A percentile compares a stretch with the other conserved stretches of the same genome.
These are phyloP conservation scores for Colletotrichum sp. DNA, from an alignment of 2,329 filamentous ascomycete species.

Conservation along the genomic window DNA sequence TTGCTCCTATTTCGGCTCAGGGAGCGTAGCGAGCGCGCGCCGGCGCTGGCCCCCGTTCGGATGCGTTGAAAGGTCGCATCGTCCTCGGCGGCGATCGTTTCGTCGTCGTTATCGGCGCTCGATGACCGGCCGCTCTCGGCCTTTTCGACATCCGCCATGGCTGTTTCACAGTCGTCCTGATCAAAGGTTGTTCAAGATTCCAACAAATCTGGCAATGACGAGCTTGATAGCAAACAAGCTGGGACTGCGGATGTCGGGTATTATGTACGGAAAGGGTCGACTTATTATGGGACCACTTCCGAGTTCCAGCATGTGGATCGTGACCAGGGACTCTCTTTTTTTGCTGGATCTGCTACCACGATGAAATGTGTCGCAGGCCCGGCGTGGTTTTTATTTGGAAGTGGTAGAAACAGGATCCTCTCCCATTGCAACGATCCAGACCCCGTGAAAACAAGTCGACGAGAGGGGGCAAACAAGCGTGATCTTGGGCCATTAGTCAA, in stretches of 20 bases:
- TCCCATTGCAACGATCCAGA: not conserved
- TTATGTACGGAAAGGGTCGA: not conserved
- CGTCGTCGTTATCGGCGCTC: not conserved
- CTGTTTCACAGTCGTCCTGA: not conserved
- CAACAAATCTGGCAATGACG: not conserved
- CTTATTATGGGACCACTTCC: constrained; percentile 6
- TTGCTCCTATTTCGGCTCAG: constrained; percentile 41
- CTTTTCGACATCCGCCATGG: constrained; percentile 19
- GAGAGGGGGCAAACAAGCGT: not conserved
- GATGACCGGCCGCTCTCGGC: constrained; percentile 4
- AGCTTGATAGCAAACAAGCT: not conserved
- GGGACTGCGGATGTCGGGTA: constrained; percentile 11
- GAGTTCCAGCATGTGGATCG: constrained; percentile 17
- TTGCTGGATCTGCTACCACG: not conserved
- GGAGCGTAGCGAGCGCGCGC: constrained; percentile 20
- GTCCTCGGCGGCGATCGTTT: constrained; percentile 1
- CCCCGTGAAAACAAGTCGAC: not conserved
- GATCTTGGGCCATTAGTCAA: constrained; percentile 10
- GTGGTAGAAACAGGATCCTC: not conserved
- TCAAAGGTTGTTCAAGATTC: not conserved
- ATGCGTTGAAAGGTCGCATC: constrained; percentile 28
- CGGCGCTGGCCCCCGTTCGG: constrained; percentile 19
- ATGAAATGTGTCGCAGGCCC: not conserved
- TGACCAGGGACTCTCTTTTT: not conserved
- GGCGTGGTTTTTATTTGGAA: not conserved